These are phyloP conservation scores for Nowakowskiella sp. DNA, from an alignment of 192 early-diverging fungal species.

Conservation along the genomic window DNA sequence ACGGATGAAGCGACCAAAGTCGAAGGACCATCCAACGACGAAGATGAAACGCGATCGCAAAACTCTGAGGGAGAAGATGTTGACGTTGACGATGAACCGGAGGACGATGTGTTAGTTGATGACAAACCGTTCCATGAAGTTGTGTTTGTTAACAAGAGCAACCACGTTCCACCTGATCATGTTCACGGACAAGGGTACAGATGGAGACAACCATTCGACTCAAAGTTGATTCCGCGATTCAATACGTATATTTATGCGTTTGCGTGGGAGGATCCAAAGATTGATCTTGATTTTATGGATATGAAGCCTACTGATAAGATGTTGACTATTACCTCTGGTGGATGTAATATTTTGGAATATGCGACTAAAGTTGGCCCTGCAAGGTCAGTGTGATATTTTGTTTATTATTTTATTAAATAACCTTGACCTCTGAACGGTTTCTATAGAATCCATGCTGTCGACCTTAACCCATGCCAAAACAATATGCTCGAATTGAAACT, in stretches of 20 bases:
- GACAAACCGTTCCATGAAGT: conserved; percentile 4
- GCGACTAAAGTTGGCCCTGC: conserved; percentile 57
- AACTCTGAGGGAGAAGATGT: conserved; percentile 7
- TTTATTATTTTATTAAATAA: not conserved
- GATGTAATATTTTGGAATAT: conserved; percentile 76
- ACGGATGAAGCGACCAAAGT: not conserved
- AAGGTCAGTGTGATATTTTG: conserved; percentile 14
- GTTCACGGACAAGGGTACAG: conserved; percentile 41
- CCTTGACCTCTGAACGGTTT: conserved; percentile 1
- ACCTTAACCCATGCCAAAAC: conserved; percentile 91
- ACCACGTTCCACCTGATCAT: conserved; percentile 6
- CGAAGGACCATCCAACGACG: not conserved
- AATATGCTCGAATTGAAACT: conserved; percentile 82
- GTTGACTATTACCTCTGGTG: conserved; percentile 75
- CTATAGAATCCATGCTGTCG: conserved; percentile 66
- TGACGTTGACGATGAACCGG: conserved; percentile 26
- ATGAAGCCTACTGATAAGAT: conserved; percentile 57
- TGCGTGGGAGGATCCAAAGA: conserved; percentile 77
- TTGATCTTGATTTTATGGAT: conserved; percentile 62
- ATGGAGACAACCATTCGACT: conserved; percentile 42
- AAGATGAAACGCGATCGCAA: conserved; percentile 1
- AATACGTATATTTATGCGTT: conserved; percentile 80
- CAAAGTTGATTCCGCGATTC: conserved; percentile 53
- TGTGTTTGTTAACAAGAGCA: conserved; percentile 19
- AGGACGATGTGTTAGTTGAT: conserved; percentile 2